Percentiles rank a stretch among this genome's conserved stretches.
Conservation (phyloP, 2,329 filamentous ascomycete genomes). For the Lasiodiplodia sp. region DNA sequence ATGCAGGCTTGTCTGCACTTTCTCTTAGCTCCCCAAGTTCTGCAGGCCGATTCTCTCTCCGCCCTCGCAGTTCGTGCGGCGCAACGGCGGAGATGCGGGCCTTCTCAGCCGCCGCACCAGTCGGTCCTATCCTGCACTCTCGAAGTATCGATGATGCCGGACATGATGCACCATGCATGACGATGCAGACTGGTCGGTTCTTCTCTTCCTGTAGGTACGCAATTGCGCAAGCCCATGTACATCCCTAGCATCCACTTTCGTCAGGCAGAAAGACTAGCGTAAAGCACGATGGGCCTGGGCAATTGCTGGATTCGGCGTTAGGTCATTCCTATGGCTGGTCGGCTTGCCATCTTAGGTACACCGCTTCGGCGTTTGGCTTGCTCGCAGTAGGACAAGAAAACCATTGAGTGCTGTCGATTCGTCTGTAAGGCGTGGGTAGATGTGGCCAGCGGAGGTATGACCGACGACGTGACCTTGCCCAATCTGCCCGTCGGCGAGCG, state of each 20-base stretch:
- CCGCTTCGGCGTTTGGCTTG: neutral
- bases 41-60: neutral
- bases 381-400: neutral
- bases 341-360: neutral
- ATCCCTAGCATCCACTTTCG: neutral
- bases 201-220: neutral
- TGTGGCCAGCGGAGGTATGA: neutral
- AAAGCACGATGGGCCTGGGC: neutral
- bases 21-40: neutral
- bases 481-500: neutral
- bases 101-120: slow-evolving; percentile 13
- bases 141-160: neutral
- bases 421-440: neutral
- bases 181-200: neutral
- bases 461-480: neutral
- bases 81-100: slow-evolving; percentile 5
- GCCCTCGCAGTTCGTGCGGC: neutral
- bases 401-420: neutral
- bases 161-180: neutral
- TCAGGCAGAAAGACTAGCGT: neutral
- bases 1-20: neutral
- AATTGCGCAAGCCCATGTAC: neutral
- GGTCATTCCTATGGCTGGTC: neutral
- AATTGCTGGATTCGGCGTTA: neutral
- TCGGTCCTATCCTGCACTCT: neutral